Evolutionary conservation across 1,284 basidiomycete species (phyloP).

Genomic region (Ganoderma sp.): DNA sequence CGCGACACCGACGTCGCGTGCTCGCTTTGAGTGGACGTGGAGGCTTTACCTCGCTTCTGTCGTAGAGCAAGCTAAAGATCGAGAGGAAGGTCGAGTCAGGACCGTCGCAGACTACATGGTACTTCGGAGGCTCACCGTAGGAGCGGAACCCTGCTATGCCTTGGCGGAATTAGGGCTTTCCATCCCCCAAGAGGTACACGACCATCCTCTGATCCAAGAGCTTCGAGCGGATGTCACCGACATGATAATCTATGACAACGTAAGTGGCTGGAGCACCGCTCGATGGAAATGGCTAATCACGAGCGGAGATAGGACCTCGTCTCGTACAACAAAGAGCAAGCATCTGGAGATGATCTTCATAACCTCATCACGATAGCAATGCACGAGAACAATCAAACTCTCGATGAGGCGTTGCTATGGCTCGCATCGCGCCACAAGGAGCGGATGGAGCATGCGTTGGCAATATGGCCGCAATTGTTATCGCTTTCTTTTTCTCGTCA

Average conservation of each 20-base stretch:
- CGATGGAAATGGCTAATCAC: slow-evolving; percentile 5
- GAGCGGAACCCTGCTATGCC: slow-evolving; percentile 42
- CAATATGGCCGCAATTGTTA: slow-evolving; percentile 18
- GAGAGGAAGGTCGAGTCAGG: slow-evolving; percentile 35
- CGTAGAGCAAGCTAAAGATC: slow-evolving; percentile 40
- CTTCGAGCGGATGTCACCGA: slow-evolving; percentile 33
- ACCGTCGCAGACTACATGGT: slow-evolving; percentile 43
- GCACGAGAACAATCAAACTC: slow-evolving; percentile 25
- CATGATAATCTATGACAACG: slow-evolving; percentile 41
- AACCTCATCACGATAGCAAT: slow-evolving; percentile 36
- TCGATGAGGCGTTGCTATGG: slow-evolving; percentile 4
- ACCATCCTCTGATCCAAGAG: slow-evolving; percentile 42
- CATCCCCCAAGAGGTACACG: slow-evolving; percentile 43
- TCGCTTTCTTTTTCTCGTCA: slow-evolving; percentile 12
- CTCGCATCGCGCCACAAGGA: slow-evolving; percentile 11
- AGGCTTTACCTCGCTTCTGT: slow-evolving; percentile 41
- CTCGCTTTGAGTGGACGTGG: slow-evolving; percentile 33
- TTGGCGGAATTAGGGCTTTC: slow-evolving; percentile 42
- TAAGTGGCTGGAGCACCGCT: slow-evolving; percentile 28
- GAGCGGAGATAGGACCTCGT: slow-evolving; percentile 32
- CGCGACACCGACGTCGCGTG: slow-evolving; percentile 25
- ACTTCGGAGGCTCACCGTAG: slow-evolving; percentile 43
- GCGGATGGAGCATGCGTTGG: slow-evolving; percentile 17
- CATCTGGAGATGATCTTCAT: background rate
- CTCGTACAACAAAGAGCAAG: slow-evolving; percentile 29